Base-by-base conservation (phyloP, 805 yeast genomes). In the Lipomyces sp. region DNA sequence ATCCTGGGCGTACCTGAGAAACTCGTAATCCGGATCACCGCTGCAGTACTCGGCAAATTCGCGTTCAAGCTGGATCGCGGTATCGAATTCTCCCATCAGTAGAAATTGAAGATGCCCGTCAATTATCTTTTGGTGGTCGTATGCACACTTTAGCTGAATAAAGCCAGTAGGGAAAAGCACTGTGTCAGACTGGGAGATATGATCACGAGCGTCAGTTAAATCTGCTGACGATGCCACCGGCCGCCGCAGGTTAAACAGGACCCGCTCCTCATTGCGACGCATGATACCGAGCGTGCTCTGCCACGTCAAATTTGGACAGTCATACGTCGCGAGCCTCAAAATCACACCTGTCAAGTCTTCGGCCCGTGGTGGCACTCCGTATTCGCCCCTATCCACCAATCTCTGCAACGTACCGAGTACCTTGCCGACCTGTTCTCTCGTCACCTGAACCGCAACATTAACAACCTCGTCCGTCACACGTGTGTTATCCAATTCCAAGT, bases 221-320 rank as follows among this genome's bases (percentile, higher is more conserved):
- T 30, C 45, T 62, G 10, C n/a, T 34, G 32, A n/a, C 5, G 57
- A 39, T 42, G 48, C 48, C 32, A 32, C 10, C 30, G 54, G 34
- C 34, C 34, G 54, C 34, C 32, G 32, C 24, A 24, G 24, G 37
- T 59, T 50, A 29, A 57, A 24, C 51, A 56, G n/a, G 4, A 24
- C 33, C 15, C 64, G 60, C 42, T 66, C 70, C 37, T 57, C 35
- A 33, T 67, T 67, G 13, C 69, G 60, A 8, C 69, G 58, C 66
- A 69, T 63, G 24, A 64, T 24, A 8, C 34, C 50, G 13, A 57
- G 35, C 13, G 64, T 58, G 24, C 65, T 53, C 30, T 37, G 56
- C 70, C 71, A 69, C n/a, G 68, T 60, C 30, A 69, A 58, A 37
- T 64, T 59, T 15, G 65, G 64, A 51, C 71, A 69, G 58, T 69